phyloP scores from a whole-genome alignment of 2,329 filamentous ascomycete genomes.

The Madurella mycetomatis region DNA sequence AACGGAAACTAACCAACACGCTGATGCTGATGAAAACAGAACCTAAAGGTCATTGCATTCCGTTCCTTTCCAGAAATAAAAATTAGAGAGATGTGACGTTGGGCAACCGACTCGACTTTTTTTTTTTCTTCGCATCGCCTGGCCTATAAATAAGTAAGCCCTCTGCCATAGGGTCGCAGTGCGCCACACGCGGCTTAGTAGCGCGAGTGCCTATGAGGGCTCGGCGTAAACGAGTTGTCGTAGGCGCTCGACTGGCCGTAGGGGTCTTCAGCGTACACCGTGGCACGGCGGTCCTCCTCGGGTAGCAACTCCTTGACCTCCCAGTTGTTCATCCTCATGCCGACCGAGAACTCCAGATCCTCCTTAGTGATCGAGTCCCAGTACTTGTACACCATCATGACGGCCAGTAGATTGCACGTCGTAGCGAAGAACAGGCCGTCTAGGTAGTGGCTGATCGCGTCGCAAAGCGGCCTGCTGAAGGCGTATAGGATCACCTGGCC shows the following conservation, averaged over 20 bases:
- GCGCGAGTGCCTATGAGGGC: conserved; percentile 42
- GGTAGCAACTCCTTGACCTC: conserved; percentile 89
- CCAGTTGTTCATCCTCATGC: conserved; percentile 94
- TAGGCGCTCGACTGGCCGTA: conserved; percentile 54
- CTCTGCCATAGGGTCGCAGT: not conserved
- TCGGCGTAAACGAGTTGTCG: conserved; percentile 48
- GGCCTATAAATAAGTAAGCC: not conserved
- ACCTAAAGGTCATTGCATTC: conserved; percentile 8
- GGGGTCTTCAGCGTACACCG: conserved; percentile 66
- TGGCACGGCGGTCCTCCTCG: conserved; percentile 72
- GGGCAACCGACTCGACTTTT: not conserved
- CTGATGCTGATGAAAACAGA: conserved; percentile 20
- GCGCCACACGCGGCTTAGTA: conserved; percentile 32
- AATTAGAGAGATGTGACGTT: not conserved
- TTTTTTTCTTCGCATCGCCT: not conserved
- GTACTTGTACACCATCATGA: conserved; percentile 99
- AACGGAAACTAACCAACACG: conserved; percentile 20
- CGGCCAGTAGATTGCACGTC: conserved; percentile 84
- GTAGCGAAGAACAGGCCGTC: conserved; percentile 94
- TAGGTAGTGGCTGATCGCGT: conserved; percentile 80
- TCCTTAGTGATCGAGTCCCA: conserved; percentile 99
- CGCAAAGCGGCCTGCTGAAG: conserved; percentile 80
- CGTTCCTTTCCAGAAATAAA: conserved; percentile 3
- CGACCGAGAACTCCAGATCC: conserved; percentile 96
- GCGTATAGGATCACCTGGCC: conserved; percentile 92